Percentiles rank a stretch among this genome's conserved stretches.
phyloP scores from a whole-genome alignment of 306 rosid genomes.

The Phaseolus lunatus region DNA sequence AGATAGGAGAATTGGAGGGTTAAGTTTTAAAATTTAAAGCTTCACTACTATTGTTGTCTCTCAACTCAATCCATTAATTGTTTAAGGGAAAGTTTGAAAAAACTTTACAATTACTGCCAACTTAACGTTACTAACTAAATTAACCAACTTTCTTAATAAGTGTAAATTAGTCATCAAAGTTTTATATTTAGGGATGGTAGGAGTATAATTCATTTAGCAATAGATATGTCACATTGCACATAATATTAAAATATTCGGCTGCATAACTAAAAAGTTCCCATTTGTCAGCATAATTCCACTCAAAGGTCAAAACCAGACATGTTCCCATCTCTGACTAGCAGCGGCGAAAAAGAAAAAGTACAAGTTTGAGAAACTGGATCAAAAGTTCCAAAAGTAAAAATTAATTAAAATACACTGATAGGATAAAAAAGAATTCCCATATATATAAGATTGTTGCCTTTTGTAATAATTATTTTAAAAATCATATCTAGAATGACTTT shows the following conservation, averaged over 20 bases:
- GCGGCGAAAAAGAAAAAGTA: not conserved
- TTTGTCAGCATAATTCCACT: constrained; percentile 18
- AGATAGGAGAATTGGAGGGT: too few relatives aligned
- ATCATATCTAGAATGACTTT: not conserved
- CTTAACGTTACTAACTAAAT: too few relatives aligned
- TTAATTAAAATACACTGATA: not conserved
- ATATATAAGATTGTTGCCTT: not conserved
- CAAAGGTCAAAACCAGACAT: constrained; percentile 6
- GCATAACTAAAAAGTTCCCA: constrained; percentile 22
- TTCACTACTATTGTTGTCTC: too few relatives aligned
- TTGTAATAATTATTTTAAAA: not conserved
- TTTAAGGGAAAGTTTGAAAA: too few relatives aligned
- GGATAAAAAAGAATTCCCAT: not conserved
- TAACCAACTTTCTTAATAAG: too few relatives aligned
- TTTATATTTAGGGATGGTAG: too few relatives aligned
- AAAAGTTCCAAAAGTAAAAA: not conserved
- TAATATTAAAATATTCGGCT: not conserved
- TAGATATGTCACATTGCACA: not conserved
- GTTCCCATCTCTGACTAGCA: constrained; percentile 19
- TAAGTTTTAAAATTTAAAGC: too few relatives aligned
- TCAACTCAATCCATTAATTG: too few relatives aligned
- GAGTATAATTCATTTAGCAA: not conserved
- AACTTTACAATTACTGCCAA: too few relatives aligned
- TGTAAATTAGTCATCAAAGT: too few relatives aligned
- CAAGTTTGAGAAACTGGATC: constrained; percentile 16